phyloP scores from a whole-genome alignment of 1,284 basidiomycete species.

The Trametes pubescens region DNA sequence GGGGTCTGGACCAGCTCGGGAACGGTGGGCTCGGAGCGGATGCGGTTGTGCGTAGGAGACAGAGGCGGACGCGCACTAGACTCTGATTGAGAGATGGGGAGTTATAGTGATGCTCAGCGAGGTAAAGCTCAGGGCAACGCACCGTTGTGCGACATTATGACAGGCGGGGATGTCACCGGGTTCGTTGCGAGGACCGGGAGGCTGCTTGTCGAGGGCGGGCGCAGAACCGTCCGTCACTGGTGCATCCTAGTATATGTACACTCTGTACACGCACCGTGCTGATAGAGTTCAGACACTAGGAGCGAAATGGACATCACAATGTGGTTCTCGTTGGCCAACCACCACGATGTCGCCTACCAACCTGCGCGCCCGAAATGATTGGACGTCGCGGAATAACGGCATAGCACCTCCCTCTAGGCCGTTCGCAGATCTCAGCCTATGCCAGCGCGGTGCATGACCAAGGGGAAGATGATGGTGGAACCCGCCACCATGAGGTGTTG shows the following conservation, averaged over 20 bases:
- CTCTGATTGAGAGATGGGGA: not conserved
- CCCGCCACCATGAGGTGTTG: slow-evolving; percentile 5
- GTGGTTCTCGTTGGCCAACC: not conserved
- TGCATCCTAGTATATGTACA: not conserved
- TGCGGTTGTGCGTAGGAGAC: slow-evolving; percentile 12
- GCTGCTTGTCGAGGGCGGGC: not conserved
- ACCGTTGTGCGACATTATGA: slow-evolving; percentile 3
- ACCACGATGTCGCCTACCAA: not conserved
- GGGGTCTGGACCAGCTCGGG: not conserved
- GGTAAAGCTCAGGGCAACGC: not conserved
- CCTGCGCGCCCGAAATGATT: slow-evolving; percentile 1
- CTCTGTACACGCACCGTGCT: not conserved
- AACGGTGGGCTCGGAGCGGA: slow-evolving; percentile 8
- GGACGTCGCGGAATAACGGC: slow-evolving; percentile 2
- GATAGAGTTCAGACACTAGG: not conserved
- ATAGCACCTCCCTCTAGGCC: not conserved
- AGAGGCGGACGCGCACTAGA: not conserved
- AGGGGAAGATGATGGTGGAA: slow-evolving; percentile 6
- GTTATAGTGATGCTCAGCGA: not conserved
- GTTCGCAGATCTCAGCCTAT: too few relatives aligned
- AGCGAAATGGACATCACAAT: slow-evolving; percentile 2
- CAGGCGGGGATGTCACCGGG: not conserved
- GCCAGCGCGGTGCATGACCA: too few relatives aligned
- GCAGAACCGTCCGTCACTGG: not conserved
- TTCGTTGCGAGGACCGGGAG: not conserved